phyloP scores from a whole-genome alignment of 2,329 filamentous ascomycete species.

The Aspergillus fischeri region DNA sequence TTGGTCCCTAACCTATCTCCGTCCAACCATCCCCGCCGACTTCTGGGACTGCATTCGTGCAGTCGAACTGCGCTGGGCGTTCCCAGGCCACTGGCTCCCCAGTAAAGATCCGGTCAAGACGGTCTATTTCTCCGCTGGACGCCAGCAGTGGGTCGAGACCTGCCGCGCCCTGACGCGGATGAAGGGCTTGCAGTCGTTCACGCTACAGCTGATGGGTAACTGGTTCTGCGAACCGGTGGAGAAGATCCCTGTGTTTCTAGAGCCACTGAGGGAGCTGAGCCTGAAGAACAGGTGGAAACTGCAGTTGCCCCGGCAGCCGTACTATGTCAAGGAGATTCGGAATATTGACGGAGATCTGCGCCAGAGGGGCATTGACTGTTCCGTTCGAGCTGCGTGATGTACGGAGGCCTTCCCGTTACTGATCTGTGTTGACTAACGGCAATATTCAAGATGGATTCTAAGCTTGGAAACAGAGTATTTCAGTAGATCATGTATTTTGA shows the following conservation, averaged over 20 bases:
- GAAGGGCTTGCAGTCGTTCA: constrained; percentile 26
- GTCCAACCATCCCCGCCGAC: constrained; percentile 27
- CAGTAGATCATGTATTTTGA: neutral
- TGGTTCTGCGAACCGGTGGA: constrained; percentile 37
- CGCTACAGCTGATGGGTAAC: constrained; percentile 27
- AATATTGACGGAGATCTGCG: constrained; percentile 26
- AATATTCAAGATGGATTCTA: neutral
- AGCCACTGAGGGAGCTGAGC: constrained; percentile 28
- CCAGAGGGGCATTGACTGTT: constrained; percentile 31
- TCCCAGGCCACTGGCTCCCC: constrained; percentile 38
- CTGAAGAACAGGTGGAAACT: constrained; percentile 26
- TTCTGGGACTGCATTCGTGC: constrained; percentile 28
- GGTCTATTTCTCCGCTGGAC: constrained; percentile 35
- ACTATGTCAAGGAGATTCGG: constrained; percentile 29
- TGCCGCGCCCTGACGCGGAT: constrained; percentile 26
- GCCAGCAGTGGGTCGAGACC: constrained; percentile 35
- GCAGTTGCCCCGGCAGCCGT: constrained; percentile 30
- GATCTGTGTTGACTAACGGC: neutral
- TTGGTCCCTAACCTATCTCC: constrained; percentile 37
- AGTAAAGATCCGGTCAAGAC: constrained; percentile 38
- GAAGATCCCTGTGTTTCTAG: constrained; percentile 33
- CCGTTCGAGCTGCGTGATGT: constrained; percentile 18
- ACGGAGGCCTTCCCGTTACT: neutral
- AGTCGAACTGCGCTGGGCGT: constrained; percentile 38
- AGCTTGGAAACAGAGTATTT: neutral